Conservation (phyloP, 2,329 filamentous ascomycete species). For the Exophiala oligosperma region DNA sequence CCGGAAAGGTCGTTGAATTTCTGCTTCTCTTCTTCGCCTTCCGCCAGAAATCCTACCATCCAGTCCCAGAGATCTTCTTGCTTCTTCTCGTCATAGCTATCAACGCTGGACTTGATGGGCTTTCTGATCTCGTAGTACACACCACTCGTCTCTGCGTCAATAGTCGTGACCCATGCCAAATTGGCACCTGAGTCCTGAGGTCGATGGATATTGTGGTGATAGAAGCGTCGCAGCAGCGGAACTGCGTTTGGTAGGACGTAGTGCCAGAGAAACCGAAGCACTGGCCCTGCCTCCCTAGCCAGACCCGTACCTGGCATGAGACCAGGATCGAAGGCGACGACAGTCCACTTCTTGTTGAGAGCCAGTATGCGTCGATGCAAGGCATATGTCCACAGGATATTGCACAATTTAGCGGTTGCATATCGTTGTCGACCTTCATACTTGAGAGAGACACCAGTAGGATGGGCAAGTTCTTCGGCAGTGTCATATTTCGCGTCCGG, state of each 20-base stretch:
- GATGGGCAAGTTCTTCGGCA: constrained; percentile 49
- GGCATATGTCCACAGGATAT: constrained; percentile 52
- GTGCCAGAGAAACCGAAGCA: constrained; percentile 38
- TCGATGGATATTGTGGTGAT: constrained; percentile 40
- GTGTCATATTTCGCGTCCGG: constrained; percentile 46
- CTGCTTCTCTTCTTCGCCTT: constrained; percentile 30
- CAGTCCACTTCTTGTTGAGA: constrained; percentile 37
- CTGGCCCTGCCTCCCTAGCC: constrained; percentile 34
- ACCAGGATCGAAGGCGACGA: constrained; percentile 49
- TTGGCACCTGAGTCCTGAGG: constrained; percentile 42
- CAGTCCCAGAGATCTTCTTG: constrained; percentile 54
- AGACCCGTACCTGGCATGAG: constrained; percentile 52
- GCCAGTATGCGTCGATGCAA: constrained; percentile 40
- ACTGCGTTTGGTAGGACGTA: constrained; percentile 39
- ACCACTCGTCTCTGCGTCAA: constrained; percentile 36
- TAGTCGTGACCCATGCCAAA: constrained; percentile 44
- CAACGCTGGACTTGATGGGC: constrained; percentile 43
- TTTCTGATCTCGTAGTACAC: constrained; percentile 48
- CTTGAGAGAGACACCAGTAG: constrained; percentile 32
- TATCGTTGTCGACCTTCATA: constrained; percentile 44
- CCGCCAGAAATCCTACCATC: constrained; percentile 42
- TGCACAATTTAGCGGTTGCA: constrained; percentile 48
- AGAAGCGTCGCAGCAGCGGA: constrained; percentile 37
- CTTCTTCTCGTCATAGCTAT: constrained; percentile 46
- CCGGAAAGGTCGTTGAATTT: constrained; percentile 22